Base-by-base conservation (phyloP, 257 asterid species). In the Solanum lignicaule region DNA sequence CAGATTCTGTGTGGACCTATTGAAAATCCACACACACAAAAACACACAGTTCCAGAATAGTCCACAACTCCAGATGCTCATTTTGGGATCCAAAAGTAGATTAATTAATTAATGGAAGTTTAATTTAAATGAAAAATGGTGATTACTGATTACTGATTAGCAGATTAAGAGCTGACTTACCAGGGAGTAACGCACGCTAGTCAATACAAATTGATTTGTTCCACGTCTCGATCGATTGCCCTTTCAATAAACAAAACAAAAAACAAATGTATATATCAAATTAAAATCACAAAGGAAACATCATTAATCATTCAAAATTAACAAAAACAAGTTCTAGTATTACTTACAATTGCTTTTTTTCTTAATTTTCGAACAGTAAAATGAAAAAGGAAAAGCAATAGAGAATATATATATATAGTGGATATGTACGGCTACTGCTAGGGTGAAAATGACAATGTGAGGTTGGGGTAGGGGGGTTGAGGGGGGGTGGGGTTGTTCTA, bases 121-220 rank as follows among this genome's bases (percentile, higher is more conserved):
- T 83, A 10, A 15, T 20, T 55, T 18, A 55, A 55, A 55, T 20
- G 65, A 55, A 18, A 55, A 55, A 18, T 55, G 65, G 65, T 55
- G 65, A 55, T 55, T 55, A 55, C 60, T 52, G 62, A 16, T 15
- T 52, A 52, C 62, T 52, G 62, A 52, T 55, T 55, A 88, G 90
- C 90, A 88, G 93, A 89, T 87, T 87, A 31, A 89, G 90, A 87
- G 91, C 93, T 89, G 93, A 92, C 97, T 92, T 92, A 93, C 95
- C 92, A 90, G 90, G 87, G 76, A 74, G 89, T 87, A 89, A 82
- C 86, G 87, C 90, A 88, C 88, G 85, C 83, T 73, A 88, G 89
- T 76, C 43, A 71, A 75, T 23, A 12, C 27, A 71, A 58, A 74
- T 68, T 32, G 83, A 36, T 85, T 85, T 15, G 25, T 86, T 83